Evolutionary conservation across 495 filamentous ascomycete species (phyloP).

Genomic region (Neurospora tetrasperma): DNA sequence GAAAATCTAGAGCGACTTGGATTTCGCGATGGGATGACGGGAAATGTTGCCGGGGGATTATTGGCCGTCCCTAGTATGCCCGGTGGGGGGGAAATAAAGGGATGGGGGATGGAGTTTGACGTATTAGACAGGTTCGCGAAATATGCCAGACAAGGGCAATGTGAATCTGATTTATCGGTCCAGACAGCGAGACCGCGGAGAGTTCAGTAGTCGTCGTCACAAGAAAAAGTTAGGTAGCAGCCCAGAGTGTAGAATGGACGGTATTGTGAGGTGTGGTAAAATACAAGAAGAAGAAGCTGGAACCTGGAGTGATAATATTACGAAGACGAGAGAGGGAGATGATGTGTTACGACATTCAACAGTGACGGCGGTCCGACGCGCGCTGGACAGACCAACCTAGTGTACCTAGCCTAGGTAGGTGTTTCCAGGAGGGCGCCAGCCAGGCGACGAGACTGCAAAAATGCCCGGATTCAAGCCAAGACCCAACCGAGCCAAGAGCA

Average conservation of each 20-base stretch:
- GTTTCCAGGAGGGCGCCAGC: background rate
- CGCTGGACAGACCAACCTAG: background rate
- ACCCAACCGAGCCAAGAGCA: background rate
- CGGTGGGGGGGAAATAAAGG: constrained; percentile 1
- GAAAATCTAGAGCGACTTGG: background rate
- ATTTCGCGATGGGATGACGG: background rate
- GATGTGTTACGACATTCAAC: background rate
- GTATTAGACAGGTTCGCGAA: background rate
- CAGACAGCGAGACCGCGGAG: background rate
- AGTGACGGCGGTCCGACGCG: background rate
- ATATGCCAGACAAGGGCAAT: background rate
- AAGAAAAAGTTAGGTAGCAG: background rate
- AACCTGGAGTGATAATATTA: background rate
- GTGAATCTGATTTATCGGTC: background rate
- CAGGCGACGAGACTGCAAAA: background rate
- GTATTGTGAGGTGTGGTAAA: background rate
- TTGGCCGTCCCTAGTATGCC: background rate
- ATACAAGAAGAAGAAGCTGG: background rate
- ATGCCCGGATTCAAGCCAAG: background rate
- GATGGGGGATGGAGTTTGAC: background rate
- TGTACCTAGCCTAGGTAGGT: background rate
- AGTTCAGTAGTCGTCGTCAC: background rate
- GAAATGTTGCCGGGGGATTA: background rate
- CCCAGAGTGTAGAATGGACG: background rate
- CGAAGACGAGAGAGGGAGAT: background rate